Percentiles rank a stretch among this genome's conserved stretches.
These are phyloP conservation scores for Epichloe festucae DNA, from an alignment of 2,329 filamentous ascomycete genomes.

Conservation along the genomic window DNA sequence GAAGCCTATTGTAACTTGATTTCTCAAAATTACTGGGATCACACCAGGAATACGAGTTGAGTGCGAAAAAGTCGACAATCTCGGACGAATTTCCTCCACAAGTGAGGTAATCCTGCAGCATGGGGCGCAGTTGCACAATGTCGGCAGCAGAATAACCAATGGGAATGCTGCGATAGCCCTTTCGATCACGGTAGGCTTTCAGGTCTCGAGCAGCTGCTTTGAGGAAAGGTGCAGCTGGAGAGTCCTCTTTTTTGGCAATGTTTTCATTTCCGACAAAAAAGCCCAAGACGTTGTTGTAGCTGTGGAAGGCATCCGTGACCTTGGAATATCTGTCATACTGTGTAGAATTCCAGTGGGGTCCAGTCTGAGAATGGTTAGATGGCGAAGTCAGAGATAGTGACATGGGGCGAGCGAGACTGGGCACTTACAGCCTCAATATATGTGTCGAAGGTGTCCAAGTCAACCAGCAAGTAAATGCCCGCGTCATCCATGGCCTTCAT, in stretches of 20 bases:
- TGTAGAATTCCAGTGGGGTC: constrained; percentile 58
- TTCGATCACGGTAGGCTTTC: constrained; percentile 64
- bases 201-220: constrained; percentile 72
- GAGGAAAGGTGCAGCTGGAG: constrained; percentile 62
- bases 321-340: constrained; percentile 55
- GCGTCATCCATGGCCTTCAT: constrained; percentile 68
- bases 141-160: constrained; percentile 82
- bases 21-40: constrained; percentile 42
- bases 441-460: constrained; percentile 64
- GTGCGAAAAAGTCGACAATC: constrained; percentile 67
- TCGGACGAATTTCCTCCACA: constrained; percentile 60
- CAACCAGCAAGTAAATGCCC: constrained; percentile 74
- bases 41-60: constrained; percentile 81
- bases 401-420: neutral
- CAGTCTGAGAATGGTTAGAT: constrained; percentile 24
- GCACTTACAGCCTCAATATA: constrained; percentile 49
- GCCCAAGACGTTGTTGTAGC: constrained; percentile 68
- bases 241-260: constrained; percentile 48
- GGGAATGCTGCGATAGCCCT: constrained; percentile 69
- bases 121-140: constrained; percentile 53
- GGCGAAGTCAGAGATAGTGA: neutral
- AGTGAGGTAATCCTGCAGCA: constrained; percentile 59
- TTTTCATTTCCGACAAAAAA: constrained; percentile 88
- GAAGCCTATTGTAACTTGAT: constrained; percentile 58
- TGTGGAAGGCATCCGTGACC: constrained; percentile 66